These are phyloP conservation scores for Wallacemonas sp. DNA, from an alignment of 208 protist species.

Conservation along the genomic window DNA sequence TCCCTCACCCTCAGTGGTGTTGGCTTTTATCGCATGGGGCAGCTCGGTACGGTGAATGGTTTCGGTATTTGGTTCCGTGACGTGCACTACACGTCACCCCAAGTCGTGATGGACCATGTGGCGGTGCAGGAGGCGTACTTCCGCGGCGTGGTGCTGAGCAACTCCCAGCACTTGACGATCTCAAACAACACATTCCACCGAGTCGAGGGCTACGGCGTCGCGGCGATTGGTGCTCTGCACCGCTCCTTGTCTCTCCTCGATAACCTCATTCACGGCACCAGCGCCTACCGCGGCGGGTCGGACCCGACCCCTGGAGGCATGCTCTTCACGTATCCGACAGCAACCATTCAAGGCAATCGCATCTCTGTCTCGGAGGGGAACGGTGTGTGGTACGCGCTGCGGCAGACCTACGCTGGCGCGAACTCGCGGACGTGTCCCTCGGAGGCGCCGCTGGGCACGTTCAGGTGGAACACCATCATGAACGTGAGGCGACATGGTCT, in stretches of 20 bases:
- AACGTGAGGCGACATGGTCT: constrained; percentile 27
- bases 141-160: constrained; percentile 34
- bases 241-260: constrained; percentile 15
- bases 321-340: constrained; percentile 26
- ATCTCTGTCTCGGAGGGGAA: constrained; percentile 27
- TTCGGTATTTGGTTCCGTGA: constrained; percentile 32
- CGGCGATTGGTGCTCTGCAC: constrained; percentile 30
- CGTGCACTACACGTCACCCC: constrained; percentile 14
- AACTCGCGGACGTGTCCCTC: constrained; percentile 26
- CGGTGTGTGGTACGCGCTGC: constrained; percentile 44
- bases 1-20: constrained; percentile 15
- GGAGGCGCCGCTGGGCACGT: constrained; percentile 8
- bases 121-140: constrained; percentile 36
- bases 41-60: constrained; percentile 25
- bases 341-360: constrained; percentile 21
- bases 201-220: constrained; percentile 32
- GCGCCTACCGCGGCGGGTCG: constrained; percentile 23
- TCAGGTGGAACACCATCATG: constrained; percentile 30
- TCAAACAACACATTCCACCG: constrained; percentile 14
- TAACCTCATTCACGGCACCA: constrained; percentile 14
- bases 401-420: constrained; percentile 21
- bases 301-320: constrained; percentile 30
- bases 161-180: constrained; percentile 31
- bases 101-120: constrained; percentile 22
- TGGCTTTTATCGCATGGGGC: constrained; percentile 40